phyloP scores from a whole-genome alignment of 2,329 filamentous ascomycete genomes.

The Colletotrichum lini region DNA sequence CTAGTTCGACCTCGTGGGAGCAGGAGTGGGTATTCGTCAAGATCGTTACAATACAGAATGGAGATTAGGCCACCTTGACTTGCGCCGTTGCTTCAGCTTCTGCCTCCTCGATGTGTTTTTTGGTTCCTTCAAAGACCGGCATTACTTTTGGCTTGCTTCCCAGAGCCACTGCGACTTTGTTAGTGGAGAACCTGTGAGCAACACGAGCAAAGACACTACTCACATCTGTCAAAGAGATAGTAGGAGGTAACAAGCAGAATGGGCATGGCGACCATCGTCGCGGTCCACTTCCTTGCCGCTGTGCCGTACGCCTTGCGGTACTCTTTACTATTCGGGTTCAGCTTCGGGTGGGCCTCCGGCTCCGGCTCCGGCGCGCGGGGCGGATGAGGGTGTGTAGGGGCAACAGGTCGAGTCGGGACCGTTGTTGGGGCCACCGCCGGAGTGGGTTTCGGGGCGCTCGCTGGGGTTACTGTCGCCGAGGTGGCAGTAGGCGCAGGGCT shows the following conservation, averaged over 20 bases:
- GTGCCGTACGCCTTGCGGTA: slow-evolving; percentile 61
- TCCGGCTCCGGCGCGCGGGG: background rate
- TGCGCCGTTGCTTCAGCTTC: slow-evolving; percentile 14
- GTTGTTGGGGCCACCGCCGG: background rate
- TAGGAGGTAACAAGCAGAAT: slow-evolving; percentile 70
- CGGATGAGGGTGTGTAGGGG: background rate
- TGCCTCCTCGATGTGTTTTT: background rate
- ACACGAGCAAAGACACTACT: slow-evolving; percentile 44
- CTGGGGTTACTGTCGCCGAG: background rate
- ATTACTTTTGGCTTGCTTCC: slow-evolving; percentile 50
- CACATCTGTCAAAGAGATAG: slow-evolving; percentile 65
- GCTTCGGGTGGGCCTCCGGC: slow-evolving; percentile 32
- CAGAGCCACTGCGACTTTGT: slow-evolving; percentile 48
- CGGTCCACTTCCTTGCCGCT: slow-evolving; percentile 61
- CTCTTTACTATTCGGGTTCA: slow-evolving; percentile 54
- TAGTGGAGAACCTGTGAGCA: slow-evolving; percentile 1
- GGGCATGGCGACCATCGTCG: slow-evolving; percentile 66
- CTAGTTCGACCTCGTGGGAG: background rate
- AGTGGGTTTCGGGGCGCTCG: background rate
- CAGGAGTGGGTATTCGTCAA: slow-evolving; percentile 32
- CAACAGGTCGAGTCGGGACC: background rate
- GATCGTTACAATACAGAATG: slow-evolving; percentile 24
- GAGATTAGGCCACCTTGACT: slow-evolving; percentile 25
- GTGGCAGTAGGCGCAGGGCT: background rate
- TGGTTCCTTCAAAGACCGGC: slow-evolving; percentile 38